Evolutionary conservation across 176 grass and related monocot species (phyloP).

Genomic region (Elymus sibiricus): DNA sequence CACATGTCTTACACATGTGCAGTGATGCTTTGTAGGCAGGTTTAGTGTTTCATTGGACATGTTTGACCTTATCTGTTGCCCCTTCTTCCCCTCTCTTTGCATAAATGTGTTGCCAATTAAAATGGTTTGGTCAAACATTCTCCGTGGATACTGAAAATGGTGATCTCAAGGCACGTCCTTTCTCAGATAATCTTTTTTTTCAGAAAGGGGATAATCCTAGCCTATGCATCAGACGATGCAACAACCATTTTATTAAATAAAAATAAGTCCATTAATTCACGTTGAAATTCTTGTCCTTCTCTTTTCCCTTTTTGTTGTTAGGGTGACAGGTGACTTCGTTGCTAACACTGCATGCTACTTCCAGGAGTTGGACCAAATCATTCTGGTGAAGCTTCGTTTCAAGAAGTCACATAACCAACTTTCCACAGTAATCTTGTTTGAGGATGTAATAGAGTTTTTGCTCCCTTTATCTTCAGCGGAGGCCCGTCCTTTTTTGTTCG

Average conservation of each 20-base stretch:
- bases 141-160: conserved; percentile 40
- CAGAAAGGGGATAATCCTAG: too few species aligned
- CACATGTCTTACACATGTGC: conserved; percentile 60
- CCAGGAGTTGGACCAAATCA: conserved; percentile 8
- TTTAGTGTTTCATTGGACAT: conserved; percentile 28
- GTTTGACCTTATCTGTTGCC: background rate
- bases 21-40: conserved; percentile 84
- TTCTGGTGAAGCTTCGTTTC: conserved; percentile 29
- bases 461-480: too few species aligned
- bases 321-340: background rate
- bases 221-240: too few species aligned
- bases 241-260: too few species aligned
- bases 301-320: background rate
- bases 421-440: too few species aligned
- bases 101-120: background rate
- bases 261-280: too few species aligned
- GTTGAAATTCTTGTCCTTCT: conserved; percentile 38
- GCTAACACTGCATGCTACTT: conserved; percentile 3
- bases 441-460: too few species aligned
- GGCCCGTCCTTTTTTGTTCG: too few species aligned
- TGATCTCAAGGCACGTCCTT: conserved; percentile 34
- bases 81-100: background rate
- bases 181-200: background rate
- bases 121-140: background rate
- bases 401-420: conserved; percentile 62